These are phyloP conservation scores for Isoetes taiwanensis DNA, from an alignment of 75 land plant species.

Conservation along the genomic window DNA sequence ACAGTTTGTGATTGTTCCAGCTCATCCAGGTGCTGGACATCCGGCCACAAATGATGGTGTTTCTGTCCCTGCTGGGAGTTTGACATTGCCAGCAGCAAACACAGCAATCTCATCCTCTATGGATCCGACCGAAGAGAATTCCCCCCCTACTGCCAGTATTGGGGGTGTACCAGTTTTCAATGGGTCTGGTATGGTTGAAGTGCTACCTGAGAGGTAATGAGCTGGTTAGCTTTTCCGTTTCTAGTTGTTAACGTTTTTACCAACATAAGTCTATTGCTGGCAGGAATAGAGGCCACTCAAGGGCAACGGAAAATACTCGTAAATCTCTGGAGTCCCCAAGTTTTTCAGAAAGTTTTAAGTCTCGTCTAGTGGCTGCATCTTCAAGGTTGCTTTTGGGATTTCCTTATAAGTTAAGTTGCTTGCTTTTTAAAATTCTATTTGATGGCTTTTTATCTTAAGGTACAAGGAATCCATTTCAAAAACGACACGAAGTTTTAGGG, in stretches of 20 bases:
- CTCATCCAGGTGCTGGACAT: background rate
- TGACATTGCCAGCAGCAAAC: constrained; percentile 1
- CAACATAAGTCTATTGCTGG: background rate
- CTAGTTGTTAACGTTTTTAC: too few species aligned
- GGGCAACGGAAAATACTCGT: constrained; percentile 7
- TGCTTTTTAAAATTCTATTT: background rate
- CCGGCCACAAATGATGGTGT: constrained; percentile 6
- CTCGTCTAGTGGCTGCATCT: constrained; percentile 71
- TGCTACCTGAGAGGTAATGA: too few species aligned
- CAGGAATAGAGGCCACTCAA: constrained; percentile 8
- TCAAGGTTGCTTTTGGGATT: constrained; percentile 34
- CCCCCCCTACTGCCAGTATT: too few species aligned
- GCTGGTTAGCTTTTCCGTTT: too few species aligned
- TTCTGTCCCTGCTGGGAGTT: constrained; percentile 12
- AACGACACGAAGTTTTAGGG: constrained; percentile 81
- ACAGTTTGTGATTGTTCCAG: constrained; percentile 18
- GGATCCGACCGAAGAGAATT: too few species aligned
- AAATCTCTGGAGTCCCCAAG: constrained; percentile 70
- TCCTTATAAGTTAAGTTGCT: background rate
- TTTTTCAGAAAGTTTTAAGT: constrained; percentile 77
- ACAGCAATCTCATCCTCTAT: too few species aligned
- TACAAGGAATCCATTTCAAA: constrained; percentile 83
- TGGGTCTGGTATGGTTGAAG: too few species aligned
- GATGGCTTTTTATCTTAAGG: constrained; percentile 15
- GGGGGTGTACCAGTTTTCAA: too few species aligned